Evolutionary conservation across 495 filamentous ascomycete genomes (phyloP), one percentile per base, ranked within the genome.

Genomic region (Aspergillus carlsbadensis): DNA sequence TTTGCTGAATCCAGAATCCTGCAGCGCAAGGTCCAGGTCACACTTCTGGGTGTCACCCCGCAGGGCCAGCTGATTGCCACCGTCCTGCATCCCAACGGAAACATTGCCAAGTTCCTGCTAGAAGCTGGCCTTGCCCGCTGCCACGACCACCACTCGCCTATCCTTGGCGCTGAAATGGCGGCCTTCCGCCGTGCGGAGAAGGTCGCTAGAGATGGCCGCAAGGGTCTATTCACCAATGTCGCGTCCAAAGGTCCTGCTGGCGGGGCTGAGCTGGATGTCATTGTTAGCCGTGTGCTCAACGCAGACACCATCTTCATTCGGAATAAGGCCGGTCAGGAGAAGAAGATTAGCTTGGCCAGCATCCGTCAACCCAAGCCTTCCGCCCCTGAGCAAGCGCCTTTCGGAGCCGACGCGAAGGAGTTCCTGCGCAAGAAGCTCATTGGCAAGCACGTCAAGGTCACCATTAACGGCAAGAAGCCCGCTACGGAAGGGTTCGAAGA

Each of bases 351-450:
- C 66, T 74, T 99, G 49, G 96, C 91, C 75, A 97, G 92, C 66
- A 83, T 96, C 53, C 84, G 95, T 39, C 93, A 94, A 40, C 95
- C 95, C 14, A 92, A 96, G 67, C 85, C 85, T 1, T 82, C 87
- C 7, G 87, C 90, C 65, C 84, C 87, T 10, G 87, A 87, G 60
- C 87, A 98, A 70, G 81, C 89, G 14, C 92, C 92, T 2, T 98
- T 90, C 71, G 81, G 84, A 53, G 87, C 93, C 10, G 93, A 97
- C 61, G 93, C 95, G 14, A 98, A 98, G 76, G 95, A 99, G 69
- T 98, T 89, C 66, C 72, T 98, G 58, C 84, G 95, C 34, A 97
- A 96, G 79, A 89, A 85, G 65, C 71, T 97, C 5, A 98, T 99
- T 64, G 95, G 91, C 34, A 99, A 99, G 74, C 89, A 96, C 63